Conservation (phyloP, 495 filamentous ascomycete genomes). For the Aspergillus steynii region DNA sequence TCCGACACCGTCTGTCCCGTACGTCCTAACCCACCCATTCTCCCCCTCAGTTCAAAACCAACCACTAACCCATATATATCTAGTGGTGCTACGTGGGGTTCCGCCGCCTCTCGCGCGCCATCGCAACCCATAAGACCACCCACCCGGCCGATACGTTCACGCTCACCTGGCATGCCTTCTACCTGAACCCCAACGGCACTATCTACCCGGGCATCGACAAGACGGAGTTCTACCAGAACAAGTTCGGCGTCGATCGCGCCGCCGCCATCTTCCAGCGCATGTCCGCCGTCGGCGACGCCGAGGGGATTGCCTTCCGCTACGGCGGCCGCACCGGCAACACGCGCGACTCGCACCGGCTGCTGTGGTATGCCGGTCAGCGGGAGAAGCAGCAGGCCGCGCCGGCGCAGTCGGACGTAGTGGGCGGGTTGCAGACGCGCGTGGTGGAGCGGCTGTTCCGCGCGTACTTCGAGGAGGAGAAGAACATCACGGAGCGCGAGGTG, state of each 20-base stretch:
- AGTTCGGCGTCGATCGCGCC: slow-evolving; percentile 62
- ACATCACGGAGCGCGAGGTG: slow-evolving; percentile 66
- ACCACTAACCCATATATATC: slow-evolving; percentile 15
- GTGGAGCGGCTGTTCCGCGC: slow-evolving; percentile 67
- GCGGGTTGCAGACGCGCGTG: slow-evolving; percentile 58
- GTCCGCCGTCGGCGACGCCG: slow-evolving; percentile 53
- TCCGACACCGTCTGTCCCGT: slow-evolving; percentile 77
- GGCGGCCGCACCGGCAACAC: slow-evolving; percentile 77
- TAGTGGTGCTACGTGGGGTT: slow-evolving; percentile 82
- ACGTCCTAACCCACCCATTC: slow-evolving; percentile 19
- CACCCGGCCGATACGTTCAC: slow-evolving; percentile 69
- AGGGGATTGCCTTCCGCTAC: slow-evolving; percentile 73
- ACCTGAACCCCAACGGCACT: slow-evolving; percentile 69
- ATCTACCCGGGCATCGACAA: slow-evolving; percentile 58
- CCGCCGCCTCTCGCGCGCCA: slow-evolving; percentile 68
- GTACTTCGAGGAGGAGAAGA: slow-evolving; percentile 77
- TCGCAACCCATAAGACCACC: slow-evolving; percentile 58
- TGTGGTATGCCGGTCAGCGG: slow-evolving; percentile 67
- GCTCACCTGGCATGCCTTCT: slow-evolving; percentile 75
- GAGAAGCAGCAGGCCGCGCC: slow-evolving; percentile 31
- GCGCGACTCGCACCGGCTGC: slow-evolving; percentile 70
- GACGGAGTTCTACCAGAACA: slow-evolving; percentile 47
- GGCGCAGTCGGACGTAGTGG: slow-evolving; percentile 14
- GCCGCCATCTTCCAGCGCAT: slow-evolving; percentile 59
- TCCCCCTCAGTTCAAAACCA: slow-evolving; percentile 7